Conservation (phyloP, 2,329 filamentous ascomycete species). For the Stenocarpella maydis region DNA sequence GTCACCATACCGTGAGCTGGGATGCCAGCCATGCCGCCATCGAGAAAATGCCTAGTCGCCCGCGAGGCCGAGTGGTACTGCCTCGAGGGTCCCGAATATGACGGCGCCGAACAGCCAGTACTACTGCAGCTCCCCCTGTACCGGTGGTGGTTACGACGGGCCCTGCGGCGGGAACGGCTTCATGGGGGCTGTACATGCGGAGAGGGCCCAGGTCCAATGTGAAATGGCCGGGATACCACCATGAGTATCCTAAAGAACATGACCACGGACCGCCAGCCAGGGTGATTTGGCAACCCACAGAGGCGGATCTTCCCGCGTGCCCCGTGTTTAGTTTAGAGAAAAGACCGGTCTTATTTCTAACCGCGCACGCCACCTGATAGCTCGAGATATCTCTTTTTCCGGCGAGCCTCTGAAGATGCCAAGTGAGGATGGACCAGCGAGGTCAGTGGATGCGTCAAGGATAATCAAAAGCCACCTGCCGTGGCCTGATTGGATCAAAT, state of each 20-base stretch:
- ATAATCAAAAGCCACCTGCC: too few relatives aligned
- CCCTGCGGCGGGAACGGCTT: constrained; percentile 17
- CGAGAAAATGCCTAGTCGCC: not conserved
- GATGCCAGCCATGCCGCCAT: constrained; percentile 5
- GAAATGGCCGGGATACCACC: not conserved
- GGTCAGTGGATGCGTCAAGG: too few relatives aligned
- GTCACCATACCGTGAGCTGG: constrained; percentile 1
- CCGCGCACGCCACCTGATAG: not conserved
- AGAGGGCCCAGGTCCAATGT: not conserved
- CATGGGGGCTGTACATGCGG: constrained; percentile 14
- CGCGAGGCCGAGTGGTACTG: constrained; percentile 24
- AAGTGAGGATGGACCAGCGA: too few relatives aligned
- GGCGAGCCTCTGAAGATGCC: too few relatives aligned
- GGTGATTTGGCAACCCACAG: too few relatives aligned
- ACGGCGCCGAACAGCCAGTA: constrained; percentile 1
- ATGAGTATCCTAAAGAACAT: not conserved
- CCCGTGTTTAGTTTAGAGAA: too few relatives aligned
- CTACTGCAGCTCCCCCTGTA: constrained; percentile 14
- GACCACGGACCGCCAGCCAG: not conserved
- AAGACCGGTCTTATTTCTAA: not conserved
- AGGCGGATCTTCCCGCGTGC: too few relatives aligned
- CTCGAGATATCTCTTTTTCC: too few relatives aligned
- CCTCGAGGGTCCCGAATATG: constrained; percentile 28
- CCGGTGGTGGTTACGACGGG: not conserved
- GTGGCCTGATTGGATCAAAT: too few relatives aligned